Evolutionary conservation across 2,329 filamentous ascomycete genomes (phyloP), one percentile per base, ranked within the genome.

Genomic region (Fusarium denticulatum): DNA sequence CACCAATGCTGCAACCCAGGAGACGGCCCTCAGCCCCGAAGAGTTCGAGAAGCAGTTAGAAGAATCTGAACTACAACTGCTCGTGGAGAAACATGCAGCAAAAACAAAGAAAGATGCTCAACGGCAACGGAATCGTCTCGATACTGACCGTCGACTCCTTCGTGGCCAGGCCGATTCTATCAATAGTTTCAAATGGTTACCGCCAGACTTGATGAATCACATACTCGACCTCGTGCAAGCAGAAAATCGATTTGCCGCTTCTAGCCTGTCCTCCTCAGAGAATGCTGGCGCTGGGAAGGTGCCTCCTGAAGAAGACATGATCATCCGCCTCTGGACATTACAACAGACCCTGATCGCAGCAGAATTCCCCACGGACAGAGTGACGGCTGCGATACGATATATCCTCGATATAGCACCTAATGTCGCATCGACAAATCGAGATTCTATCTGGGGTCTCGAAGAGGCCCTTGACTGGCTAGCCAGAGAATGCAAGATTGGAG

Each of bases 401-500:
- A 86, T 94, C 49, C 82, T 95, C 62, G 87, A 91, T 46, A 91
- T 93, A 73, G 90, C 90, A 34, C 87, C 91, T 36, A 91, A 90
- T 70, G 87, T 92, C 61, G 84, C 86, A 6, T 78, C 85, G 16
- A 83, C 84, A 26, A 85, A 81, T 68, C 92, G 90, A 75, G 93
- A 94, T 72, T 87, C 87, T 47, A 88, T 95, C 20, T 97, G 94
- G 93, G 95, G 95, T 15, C 84, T 98, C 40, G 92, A 97, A 69
- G 95, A 97, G 82, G 91, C 93, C 32, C 81, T 99, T 26, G 94
- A 98, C 76, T 97, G 95, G 94, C 87, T 98, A 60, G 94, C 94
- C n/a, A 86, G 94, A 73, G 90, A 96, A 79, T 94, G 92, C 76
- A 84, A 87, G 20, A 84, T 87, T 71, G 88, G 91, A 2, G 92